Evolutionary conservation across 2,329 filamentous ascomycete genomes (phyloP).

Genomic region (Diaporthe velutina): DNA sequence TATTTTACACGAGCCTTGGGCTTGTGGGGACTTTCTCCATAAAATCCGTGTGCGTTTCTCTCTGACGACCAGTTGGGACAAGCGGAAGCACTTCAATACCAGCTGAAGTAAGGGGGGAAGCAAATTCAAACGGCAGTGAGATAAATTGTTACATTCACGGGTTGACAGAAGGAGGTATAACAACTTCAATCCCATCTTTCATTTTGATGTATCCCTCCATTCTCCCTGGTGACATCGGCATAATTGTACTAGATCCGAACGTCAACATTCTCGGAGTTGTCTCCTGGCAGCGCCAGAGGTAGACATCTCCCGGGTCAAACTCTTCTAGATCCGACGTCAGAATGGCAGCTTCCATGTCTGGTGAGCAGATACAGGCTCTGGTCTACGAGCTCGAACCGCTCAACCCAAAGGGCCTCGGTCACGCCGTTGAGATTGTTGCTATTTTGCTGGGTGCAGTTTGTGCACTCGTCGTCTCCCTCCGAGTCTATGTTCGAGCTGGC

Average conservation of each 20-base stretch:
- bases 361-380: slow-evolving; percentile 8
- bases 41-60: background rate
- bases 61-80: background rate
- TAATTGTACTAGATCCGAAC: background rate
- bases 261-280: background rate
- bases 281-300: background rate
- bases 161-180: background rate
- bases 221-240: background rate
- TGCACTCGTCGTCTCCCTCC: background rate
- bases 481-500: slow-evolving; percentile 7
- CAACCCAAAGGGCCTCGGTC: background rate
- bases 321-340: background rate
- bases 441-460: background rate
- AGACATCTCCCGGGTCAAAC: background rate
- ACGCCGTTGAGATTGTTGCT: background rate
- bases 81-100: background rate
- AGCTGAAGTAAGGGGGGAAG: background rate
- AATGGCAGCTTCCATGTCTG: slow-evolving; percentile 9
- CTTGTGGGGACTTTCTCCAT: background rate
- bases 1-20: background rate
- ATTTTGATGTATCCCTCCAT: background rate
- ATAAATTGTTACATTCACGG: background rate
- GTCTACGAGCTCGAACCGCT: slow-evolving; percentile 4
- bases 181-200: background rate
- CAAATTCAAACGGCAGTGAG: background rate